Evolutionary conservation across 495 filamentous ascomycete genomes (phyloP).

Genomic region (Trichoderma orchidacearum): DNA sequence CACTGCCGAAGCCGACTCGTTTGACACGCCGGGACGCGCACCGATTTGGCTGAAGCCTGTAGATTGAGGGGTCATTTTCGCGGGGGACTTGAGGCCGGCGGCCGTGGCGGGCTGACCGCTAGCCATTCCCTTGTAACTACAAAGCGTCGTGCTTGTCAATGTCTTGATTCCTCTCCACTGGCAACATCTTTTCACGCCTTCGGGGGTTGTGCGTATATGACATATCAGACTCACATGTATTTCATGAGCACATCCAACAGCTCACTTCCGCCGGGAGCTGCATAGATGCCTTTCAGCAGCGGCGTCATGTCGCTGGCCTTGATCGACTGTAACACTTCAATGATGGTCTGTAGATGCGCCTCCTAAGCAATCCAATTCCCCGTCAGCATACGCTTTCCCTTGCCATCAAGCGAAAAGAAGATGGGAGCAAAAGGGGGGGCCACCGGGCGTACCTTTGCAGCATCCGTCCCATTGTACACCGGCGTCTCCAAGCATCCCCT

Average conservation of each 20-base stretch:
- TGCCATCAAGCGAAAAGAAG: neutral
- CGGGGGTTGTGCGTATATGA: too few species aligned
- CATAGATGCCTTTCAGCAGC: slow-evolving; percentile 63
- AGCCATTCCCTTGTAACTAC: slow-evolving; percentile 76
- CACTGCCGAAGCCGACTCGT: slow-evolving; percentile 66
- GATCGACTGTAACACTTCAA: slow-evolving; percentile 81
- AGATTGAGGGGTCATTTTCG: slow-evolving; percentile 55
- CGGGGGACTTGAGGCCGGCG: slow-evolving; percentile 26
- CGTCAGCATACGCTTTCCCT: neutral
- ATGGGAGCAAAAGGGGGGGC: neutral
- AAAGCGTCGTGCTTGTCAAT: slow-evolving; percentile 5
- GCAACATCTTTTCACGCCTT: too few species aligned
- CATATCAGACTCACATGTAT: slow-evolving; percentile 42
- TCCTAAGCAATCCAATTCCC: slow-evolving; percentile 30
- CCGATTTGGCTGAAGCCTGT: slow-evolving; percentile 78
- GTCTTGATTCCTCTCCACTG: too few species aligned
- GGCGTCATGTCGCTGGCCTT: slow-evolving; percentile 83
- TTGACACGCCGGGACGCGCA: slow-evolving; percentile 43
- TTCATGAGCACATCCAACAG: slow-evolving; percentile 62
- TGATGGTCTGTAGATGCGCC: slow-evolving; percentile 63
- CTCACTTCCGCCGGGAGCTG: slow-evolving; percentile 57
- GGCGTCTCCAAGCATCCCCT: slow-evolving; percentile 61
- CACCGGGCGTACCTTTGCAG: slow-evolving; percentile 47
- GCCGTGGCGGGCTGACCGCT: slow-evolving; percentile 13
- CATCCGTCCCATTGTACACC: slow-evolving; percentile 44